Conservation (phyloP, 495 filamentous ascomycete genomes). For the Neurospora tetraspora region DNA sequence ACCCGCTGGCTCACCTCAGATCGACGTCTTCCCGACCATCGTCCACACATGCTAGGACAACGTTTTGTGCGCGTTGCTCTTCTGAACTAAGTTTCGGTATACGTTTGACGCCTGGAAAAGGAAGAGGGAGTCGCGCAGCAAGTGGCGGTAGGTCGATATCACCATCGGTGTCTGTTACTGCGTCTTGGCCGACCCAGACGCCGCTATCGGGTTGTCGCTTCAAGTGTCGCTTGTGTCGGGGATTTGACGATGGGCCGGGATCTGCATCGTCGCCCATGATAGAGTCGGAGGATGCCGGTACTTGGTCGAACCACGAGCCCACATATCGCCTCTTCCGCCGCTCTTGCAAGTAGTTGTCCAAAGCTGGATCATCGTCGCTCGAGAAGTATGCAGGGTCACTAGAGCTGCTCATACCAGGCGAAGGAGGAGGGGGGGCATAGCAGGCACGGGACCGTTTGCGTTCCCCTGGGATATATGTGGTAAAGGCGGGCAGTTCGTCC, state of each 20-base stretch:
- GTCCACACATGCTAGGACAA: conserved; percentile 50
- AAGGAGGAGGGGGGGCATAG: conserved; percentile 15
- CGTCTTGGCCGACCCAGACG: conserved; percentile 69
- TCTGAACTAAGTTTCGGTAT: conserved; percentile 8
- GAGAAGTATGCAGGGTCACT: conserved; percentile 72
- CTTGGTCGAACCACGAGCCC: conserved; percentile 64
- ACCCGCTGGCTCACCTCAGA: conserved; percentile 44
- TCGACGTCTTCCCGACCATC: conserved; percentile 51
- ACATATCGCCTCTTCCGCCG: conserved; percentile 48
- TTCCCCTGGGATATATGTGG: conserved; percentile 21
- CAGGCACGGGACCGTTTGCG: conserved; percentile 32
- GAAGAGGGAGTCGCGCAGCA: conserved; percentile 2
- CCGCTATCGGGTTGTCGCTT: conserved; percentile 66
- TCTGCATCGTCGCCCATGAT: conserved; percentile 20
- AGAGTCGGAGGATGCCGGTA: conserved; percentile 32
- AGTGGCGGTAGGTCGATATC: conserved; percentile 16
- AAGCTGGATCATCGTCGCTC: conserved; percentile 61
- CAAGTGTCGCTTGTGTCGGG: conserved; percentile 41
- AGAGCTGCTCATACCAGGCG: conserved; percentile 31
- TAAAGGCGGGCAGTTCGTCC: conserved; percentile 9
- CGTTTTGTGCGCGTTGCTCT: conserved; percentile 22
- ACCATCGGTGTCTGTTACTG: conserved; percentile 32
- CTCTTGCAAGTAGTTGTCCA: conserved; percentile 57
- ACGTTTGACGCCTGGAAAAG: neutral
- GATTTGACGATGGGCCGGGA: conserved; percentile 26